Percentiles rank a stretch among this genome's conserved stretches.
phyloP scores from a whole-genome alignment of 78 protist genomes.

The Emiliania huxleyi region DNA sequence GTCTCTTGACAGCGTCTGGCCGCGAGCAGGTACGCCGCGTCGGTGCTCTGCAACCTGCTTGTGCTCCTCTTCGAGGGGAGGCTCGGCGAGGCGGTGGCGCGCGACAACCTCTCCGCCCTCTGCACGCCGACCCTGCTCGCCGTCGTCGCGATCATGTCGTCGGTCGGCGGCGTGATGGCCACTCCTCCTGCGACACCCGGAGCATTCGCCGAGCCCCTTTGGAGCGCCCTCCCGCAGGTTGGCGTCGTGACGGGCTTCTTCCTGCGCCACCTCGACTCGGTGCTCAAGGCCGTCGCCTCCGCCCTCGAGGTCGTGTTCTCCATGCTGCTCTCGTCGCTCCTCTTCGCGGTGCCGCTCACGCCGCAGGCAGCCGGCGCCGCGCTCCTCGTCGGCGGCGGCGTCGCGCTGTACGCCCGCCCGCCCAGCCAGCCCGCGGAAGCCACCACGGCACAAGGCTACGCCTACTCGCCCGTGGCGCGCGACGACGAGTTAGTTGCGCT shows the following conservation, averaged over 20 bases:
- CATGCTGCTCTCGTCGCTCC: not conserved
- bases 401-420: conserved; percentile 4
- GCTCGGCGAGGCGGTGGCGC: not conserved
- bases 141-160: not conserved
- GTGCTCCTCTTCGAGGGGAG: not conserved
- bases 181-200: too few species aligned
- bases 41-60: conserved; percentile 34
- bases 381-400: not conserved
- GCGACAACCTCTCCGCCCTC: not conserved
- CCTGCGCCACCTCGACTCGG: conserved; percentile 47
- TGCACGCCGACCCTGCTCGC: not conserved
- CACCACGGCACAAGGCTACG: too few species aligned
- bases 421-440: too few species aligned
- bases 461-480: too few species aligned
- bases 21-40: conserved; percentile 38
- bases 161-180: not conserved
- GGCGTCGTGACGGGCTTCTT: conserved; percentile 61
- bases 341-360: conserved; percentile 3
- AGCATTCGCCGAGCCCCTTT: not conserved
- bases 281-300: conserved; percentile 49
- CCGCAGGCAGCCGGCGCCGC: not conserved
- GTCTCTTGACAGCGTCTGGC: too few species aligned
- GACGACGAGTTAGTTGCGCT: too few species aligned
- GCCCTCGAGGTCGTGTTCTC: conserved; percentile 43
- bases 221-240: not conserved